Conservation (phyloP, 768 basidiomycete genomes). For the Tricholoma bakamatsutake region DNA sequence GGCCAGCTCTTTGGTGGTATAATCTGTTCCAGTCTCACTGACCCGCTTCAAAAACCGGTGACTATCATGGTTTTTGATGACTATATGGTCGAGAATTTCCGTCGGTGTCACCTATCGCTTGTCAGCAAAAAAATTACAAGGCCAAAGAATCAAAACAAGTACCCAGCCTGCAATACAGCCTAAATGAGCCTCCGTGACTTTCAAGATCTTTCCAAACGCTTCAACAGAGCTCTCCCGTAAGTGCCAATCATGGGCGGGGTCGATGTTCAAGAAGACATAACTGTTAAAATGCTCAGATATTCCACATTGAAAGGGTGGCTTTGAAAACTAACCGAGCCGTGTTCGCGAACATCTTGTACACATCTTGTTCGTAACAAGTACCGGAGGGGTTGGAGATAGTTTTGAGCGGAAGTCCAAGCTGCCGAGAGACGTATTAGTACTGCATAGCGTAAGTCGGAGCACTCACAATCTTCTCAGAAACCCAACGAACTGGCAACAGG, state of each 20-base stretch:
- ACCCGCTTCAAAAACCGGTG: conserved; percentile 29
- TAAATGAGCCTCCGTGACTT: conserved; percentile 25
- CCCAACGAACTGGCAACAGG: conserved; percentile 54
- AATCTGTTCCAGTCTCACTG: conserved; percentile 11
- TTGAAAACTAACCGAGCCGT: conserved; percentile 38
- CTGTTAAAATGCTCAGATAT: conserved; percentile 16
- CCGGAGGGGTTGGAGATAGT: conserved; percentile 24
- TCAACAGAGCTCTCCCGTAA: conserved; percentile 34
- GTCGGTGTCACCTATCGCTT: conserved; percentile 1
- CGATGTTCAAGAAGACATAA: conserved; percentile 41
- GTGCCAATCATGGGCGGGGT: conserved; percentile 41
- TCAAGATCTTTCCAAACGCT: conserved; percentile 24
- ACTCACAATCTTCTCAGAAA: conserved; percentile 51
- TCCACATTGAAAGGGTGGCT: background rate
- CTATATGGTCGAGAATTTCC: conserved; percentile 12
- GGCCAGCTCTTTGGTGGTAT: conserved; percentile 33
- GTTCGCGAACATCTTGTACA: conserved; percentile 38
- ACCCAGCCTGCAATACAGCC: too few species aligned
- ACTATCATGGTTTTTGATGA: conserved; percentile 17
- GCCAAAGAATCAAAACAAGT: conserved; percentile 2
- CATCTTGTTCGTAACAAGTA: conserved; percentile 33
- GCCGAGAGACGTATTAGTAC: conserved; percentile 6
- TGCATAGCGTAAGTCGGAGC: background rate
- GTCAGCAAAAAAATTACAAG: background rate
- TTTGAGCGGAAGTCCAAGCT: conserved; percentile 43